phyloP scores from a whole-genome alignment of 176 grass and related monocot genomes.

The Avena eriantha region DNA sequence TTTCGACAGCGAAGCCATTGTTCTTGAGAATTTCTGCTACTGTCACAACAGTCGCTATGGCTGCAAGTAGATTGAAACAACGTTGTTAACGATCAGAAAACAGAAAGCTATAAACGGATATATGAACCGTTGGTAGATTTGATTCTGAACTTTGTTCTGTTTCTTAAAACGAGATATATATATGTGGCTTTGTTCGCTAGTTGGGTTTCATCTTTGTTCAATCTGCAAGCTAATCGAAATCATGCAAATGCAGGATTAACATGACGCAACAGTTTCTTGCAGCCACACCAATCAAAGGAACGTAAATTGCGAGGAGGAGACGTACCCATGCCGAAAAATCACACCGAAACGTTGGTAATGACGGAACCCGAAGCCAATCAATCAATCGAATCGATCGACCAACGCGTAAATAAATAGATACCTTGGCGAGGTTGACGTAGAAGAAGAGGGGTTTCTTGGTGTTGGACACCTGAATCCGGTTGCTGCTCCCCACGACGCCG shows the following conservation, averaged over 20 bases:
- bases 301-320: neutral
- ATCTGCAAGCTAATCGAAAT: neutral
- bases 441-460: constrained; percentile 90
- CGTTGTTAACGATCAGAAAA: neutral
- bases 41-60: constrained; percentile 70
- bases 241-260: neutral
- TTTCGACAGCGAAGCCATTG: constrained; percentile 73
- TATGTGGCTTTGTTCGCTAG: too few species aligned
- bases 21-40: constrained; percentile 82
- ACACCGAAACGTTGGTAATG: too few species aligned
- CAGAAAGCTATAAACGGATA: neutral
- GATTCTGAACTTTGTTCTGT: neutral
- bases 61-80: constrained; percentile 47
- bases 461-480: constrained; percentile 83
- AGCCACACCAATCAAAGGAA: neutral
- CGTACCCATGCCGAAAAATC: constrained; percentile 66
- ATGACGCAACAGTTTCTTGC: neutral
- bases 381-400: neutral
- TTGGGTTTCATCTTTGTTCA: too few species aligned
- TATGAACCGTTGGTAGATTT: neutral
- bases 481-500: constrained; percentile 47
- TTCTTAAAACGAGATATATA: too few species aligned
- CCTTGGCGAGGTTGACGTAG: constrained; percentile 93
- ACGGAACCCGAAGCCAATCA: neutral
- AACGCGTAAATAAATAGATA: neutral